A percentile compares a stretch with the other conserved stretches of the same genome.
These are phyloP conservation scores for Porogramme epimiltina DNA, from an alignment of 1,284 basidiomycete species.

Conservation along the genomic window DNA sequence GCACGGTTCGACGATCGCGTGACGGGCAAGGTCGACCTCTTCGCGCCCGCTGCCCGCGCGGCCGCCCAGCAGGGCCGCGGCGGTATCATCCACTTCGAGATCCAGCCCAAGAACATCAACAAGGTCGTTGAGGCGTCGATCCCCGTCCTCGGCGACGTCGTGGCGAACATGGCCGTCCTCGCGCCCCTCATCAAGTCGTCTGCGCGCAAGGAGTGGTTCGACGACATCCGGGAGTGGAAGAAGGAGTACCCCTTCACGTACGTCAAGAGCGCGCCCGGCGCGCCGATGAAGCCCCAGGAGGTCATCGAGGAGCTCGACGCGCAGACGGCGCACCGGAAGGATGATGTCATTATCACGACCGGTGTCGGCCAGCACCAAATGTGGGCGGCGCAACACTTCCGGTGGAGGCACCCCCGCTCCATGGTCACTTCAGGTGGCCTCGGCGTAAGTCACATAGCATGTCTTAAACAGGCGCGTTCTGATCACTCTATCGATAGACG, in stretches of 20 bases:
- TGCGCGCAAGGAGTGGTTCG: constrained; percentile 81
- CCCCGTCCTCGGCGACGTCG: constrained; percentile 93
- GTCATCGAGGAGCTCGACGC: constrained; percentile 91
- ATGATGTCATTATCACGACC: constrained; percentile 87
- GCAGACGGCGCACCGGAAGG: constrained; percentile 74
- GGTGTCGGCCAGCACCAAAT: constrained; percentile 99
- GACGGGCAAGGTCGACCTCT: constrained; percentile 88
- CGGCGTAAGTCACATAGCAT: constrained; percentile 59
- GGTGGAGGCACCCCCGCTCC: constrained; percentile 86
- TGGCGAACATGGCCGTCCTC: constrained; percentile 79
- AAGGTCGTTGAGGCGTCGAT: constrained; percentile 97
- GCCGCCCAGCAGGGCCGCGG: constrained; percentile 88
- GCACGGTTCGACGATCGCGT: constrained; percentile 98
- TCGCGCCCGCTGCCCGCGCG: constrained; percentile 88
- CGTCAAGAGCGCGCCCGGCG: constrained; percentile 63
- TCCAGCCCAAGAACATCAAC: constrained; percentile 99
- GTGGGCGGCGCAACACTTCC: constrained; percentile 97
- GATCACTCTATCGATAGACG: constrained; percentile 53
- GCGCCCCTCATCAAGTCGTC: constrained; percentile 76
- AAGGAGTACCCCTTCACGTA: constrained; percentile 89
- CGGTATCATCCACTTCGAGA: constrained; percentile 99
- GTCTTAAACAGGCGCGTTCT: constrained; percentile 12
- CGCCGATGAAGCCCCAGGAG: constrained; percentile 93
- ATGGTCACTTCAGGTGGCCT: constrained; percentile 98
- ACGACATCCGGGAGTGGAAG: constrained; percentile 86